Evolutionary conservation across 2,329 filamentous ascomycete species (phyloP), one percentile per base, ranked within the genome.

Genomic region (Xylariaceae sp.): DNA sequence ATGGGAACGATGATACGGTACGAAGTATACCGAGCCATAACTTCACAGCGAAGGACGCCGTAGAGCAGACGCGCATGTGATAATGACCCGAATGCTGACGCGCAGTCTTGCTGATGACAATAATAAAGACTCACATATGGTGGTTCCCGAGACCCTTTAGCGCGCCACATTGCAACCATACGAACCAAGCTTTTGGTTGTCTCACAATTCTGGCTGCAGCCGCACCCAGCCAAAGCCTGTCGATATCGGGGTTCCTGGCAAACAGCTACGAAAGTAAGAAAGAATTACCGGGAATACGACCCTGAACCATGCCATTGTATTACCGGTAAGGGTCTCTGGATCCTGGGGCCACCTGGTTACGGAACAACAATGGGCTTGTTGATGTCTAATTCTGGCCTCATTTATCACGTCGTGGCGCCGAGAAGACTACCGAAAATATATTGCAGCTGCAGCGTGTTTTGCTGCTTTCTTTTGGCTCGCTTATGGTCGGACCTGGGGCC

Each of bases 101-200:
- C 34, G 55, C 9, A 57, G 52, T 42, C 53, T 60, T 44, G 54
- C 47, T 53, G 34, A 39, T 56, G 17, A 50, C 18, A 64, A 62
- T 64, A 30, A 30, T 5, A 30, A 30, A 30, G 23, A 57, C 62
- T 52, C 35, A 45, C 53, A 62, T 52, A 64, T 62, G 62, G 45
- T 51, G 10, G 59, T 39, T 53, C n/a, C 57, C 60, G 57, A 53
- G 42, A 48, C 39, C 9, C 13, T 10, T 53, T 53, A 18, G 55
- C 55, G n/a, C 60, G 60, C 23, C 60, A 60, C 57, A 64, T 50
- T 64, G 58, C 55, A 58, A 37, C 42, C 53, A n/a, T 42, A 13
- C 13, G 13, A 9, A 7, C 34, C 34, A 1, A 17, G 42, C 23
- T 17, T 52, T 10, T 48, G n/a, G 23, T 39, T 55, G 30, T 18